phyloP scores from a whole-genome alignment of 2,329 filamentous ascomycete species.

The Alternaria hordeiaustralica region DNA sequence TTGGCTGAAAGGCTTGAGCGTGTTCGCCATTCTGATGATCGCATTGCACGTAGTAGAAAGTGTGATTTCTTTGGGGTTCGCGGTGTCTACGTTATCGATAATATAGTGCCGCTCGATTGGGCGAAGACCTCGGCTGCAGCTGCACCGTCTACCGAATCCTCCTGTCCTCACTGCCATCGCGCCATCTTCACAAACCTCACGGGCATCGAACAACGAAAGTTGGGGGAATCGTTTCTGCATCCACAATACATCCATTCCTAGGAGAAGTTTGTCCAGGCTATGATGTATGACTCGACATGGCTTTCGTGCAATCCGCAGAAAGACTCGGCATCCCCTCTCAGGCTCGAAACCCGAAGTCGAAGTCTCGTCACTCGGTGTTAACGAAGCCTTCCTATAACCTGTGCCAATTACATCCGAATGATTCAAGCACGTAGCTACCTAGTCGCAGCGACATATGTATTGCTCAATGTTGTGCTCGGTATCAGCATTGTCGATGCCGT shows the following conservation, averaged over 20 bases:
- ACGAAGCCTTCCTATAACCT: neutral
- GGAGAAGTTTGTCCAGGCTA: neutral
- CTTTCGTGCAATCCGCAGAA: neutral
- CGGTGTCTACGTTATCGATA: neutral
- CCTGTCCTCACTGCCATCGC: neutral
- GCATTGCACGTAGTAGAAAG: neutral
- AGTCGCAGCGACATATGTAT: neutral
- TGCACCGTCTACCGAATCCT: neutral
- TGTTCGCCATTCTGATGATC: neutral
- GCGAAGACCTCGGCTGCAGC: neutral
- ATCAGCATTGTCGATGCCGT: neutral
- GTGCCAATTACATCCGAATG: neutral
- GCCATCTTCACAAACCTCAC: neutral
- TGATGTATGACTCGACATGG: neutral
- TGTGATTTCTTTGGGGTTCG: neutral
- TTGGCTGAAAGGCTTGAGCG: neutral
- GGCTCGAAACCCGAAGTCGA: neutral
- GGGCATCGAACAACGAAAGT: neutral
- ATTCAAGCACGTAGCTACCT: neutral
- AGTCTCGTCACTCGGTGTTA: neutral
- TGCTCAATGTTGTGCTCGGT: neutral
- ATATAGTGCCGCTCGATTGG: neutral
- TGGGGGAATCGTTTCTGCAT: neutral
- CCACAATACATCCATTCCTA: neutral
- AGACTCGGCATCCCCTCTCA: neutral